These are phyloP conservation scores for Acer campestre DNA, from an alignment of 345 rosid species.

Conservation along the genomic window DNA sequence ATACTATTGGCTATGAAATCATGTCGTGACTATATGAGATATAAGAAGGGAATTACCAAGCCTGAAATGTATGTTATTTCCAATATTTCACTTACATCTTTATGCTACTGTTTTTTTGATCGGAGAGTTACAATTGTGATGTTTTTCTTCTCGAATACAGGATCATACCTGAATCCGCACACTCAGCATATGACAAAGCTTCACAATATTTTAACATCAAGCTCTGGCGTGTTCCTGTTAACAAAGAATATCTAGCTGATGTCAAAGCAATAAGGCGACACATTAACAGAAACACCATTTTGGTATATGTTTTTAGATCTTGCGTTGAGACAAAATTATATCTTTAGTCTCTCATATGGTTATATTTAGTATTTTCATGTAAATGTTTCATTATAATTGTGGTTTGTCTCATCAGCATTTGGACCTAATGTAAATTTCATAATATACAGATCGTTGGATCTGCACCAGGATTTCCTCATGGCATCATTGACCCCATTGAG, in stretches of 20 bases:
- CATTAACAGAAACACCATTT: slow-evolving; percentile 78
- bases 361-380: not conserved
- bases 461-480: slow-evolving; percentile 98
- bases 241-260: slow-evolving; percentile 82
- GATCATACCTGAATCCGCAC: slow-evolving; percentile 95
- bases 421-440: slow-evolving; percentile 25
- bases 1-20: slow-evolving; percentile 90
- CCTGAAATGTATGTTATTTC: slow-evolving; percentile 76
- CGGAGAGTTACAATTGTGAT: slow-evolving; percentile 13
- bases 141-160: slow-evolving; percentile 40
- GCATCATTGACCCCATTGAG: slow-evolving; percentile 96
- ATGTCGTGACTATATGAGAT: slow-evolving; percentile 91
- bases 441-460: slow-evolving; percentile 91
- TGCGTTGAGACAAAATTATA: not conserved
- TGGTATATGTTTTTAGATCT: slow-evolving; percentile 53
- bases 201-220: slow-evolving; percentile 94
- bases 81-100: slow-evolving; percentile 4
- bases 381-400: slow-evolving; percentile 5
- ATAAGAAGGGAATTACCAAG: slow-evolving; percentile 75
- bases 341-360: not conserved
- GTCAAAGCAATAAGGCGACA: slow-evolving; percentile 62
- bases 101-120: slow-evolving; percentile 10
- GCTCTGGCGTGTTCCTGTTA: slow-evolving; percentile 88
- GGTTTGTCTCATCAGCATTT: slow-evolving; percentile 10
- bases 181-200: slow-evolving; percentile 97